phyloP scores from a whole-genome alignment of 1,284 basidiomycete genomes.

The Chalciporus sp. region DNA sequence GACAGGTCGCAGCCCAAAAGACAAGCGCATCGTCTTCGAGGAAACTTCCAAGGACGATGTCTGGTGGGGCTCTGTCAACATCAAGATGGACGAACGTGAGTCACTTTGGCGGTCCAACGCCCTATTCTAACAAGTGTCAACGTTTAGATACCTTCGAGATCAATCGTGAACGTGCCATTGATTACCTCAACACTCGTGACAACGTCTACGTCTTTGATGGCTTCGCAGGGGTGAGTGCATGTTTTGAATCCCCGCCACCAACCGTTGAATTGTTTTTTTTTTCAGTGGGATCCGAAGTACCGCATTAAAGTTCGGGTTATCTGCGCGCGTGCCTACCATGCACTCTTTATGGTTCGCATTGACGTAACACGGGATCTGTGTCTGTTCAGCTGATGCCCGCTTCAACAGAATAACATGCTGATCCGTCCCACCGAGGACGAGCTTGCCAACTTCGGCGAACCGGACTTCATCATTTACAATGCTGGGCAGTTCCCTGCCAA shows the following conservation, averaged over 20 bases:
- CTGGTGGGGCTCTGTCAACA: constrained; percentile 99
- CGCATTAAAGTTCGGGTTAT: constrained; percentile 99
- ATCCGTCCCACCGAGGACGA: constrained; percentile 97
- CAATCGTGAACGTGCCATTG: constrained; percentile 99
- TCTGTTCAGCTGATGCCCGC: constrained; percentile 7
- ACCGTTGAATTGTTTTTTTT: constrained; percentile 9
- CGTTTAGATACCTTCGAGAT: constrained; percentile 95
- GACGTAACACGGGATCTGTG: background rate
- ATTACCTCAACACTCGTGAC: constrained; percentile 98
- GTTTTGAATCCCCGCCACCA: constrained; percentile 8
- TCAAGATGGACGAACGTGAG: constrained; percentile 97
- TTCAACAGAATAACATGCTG: constrained; percentile 90
- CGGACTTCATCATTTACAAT: constrained; percentile 99
- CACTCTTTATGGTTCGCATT: constrained; percentile 92
- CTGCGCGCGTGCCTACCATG: constrained; percentile 98
- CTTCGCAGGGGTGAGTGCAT: constrained; percentile 77
- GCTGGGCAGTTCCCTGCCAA: constrained; percentile 99
- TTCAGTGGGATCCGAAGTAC: constrained; percentile 96
- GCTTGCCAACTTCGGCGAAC: constrained; percentile 94
- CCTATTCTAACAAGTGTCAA: background rate
- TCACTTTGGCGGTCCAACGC: constrained; percentile 19
- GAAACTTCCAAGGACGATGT: constrained; percentile 97
- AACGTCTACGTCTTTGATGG: constrained; percentile 99
- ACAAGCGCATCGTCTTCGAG: constrained; percentile 99
- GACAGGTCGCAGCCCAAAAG: constrained; percentile 97